These are phyloP conservation scores for Colletotrichum melonis DNA, from an alignment of 2,329 filamentous ascomycete genomes.

Conservation along the genomic window DNA sequence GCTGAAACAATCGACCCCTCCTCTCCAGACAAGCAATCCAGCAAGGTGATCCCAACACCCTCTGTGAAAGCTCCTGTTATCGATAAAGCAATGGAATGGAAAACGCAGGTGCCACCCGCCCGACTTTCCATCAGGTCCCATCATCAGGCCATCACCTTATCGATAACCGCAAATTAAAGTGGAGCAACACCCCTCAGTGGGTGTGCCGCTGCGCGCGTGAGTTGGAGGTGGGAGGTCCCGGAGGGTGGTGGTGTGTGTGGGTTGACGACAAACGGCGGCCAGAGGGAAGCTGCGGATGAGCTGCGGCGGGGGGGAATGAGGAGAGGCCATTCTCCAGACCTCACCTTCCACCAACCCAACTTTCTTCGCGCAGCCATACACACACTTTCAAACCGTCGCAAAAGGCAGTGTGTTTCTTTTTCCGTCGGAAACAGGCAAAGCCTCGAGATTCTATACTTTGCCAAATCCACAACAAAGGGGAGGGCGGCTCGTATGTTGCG, in stretches of 20 bases:
- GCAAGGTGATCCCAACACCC: neutral
- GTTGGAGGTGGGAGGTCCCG: neutral
- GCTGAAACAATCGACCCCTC: constrained; percentile 34
- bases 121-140: too few species aligned
- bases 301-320: neutral
- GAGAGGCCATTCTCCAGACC: neutral
- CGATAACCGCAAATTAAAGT: constrained; percentile 14
- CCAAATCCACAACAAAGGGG: neutral
- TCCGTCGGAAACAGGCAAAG: neutral
- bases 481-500: constrained; percentile 32
- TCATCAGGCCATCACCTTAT: constrained; percentile 17
- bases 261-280: constrained; percentile 9
- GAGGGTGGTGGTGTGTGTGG: neutral
- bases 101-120: neutral
- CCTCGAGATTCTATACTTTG: neutral
- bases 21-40: constrained; percentile 17
- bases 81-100: constrained; percentile 15
- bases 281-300: constrained; percentile 21
- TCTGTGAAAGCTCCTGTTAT: constrained; percentile 11
- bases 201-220: neutral
- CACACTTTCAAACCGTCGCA: neutral
- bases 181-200: constrained; percentile 20
- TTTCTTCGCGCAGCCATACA: neutral
- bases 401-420: neutral
- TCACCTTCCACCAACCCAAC: neutral